Conservation (phyloP, 768 basidiomycete genomes). For the Russula griseocarnosa region DNA sequence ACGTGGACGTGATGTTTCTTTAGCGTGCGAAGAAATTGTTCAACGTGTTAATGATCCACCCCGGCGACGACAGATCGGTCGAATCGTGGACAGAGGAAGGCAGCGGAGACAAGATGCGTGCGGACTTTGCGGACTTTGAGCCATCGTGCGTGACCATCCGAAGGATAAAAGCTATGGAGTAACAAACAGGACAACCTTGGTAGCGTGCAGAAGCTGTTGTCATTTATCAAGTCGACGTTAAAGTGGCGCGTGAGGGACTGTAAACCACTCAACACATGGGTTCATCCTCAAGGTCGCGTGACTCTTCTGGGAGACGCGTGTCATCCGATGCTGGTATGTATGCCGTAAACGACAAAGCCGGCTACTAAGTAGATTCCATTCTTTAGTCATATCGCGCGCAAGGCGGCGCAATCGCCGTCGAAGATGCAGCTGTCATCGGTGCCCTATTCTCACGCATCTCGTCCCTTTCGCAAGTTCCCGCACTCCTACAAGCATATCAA, state of each 20-base stretch:
- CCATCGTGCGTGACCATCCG: slow-evolving; percentile 34
- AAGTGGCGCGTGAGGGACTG: slow-evolving; percentile 45
- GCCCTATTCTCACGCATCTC: slow-evolving; percentile 48
- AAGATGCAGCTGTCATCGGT: slow-evolving; percentile 48
- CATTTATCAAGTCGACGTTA: slow-evolving; percentile 38
- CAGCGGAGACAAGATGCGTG: slow-evolving; percentile 43
- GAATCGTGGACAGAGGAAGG: slow-evolving; percentile 44
- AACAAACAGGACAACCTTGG: not conserved
- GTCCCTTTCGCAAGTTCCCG: slow-evolving; percentile 40
- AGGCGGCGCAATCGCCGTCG: slow-evolving; percentile 46
- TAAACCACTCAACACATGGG: slow-evolving; percentile 39
- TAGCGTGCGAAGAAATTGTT: slow-evolving; percentile 37
- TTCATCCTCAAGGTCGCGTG: slow-evolving; percentile 37
- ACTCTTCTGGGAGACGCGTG: slow-evolving; percentile 42
- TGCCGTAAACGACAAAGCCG: not conserved
- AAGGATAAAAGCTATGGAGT: too few species aligned
- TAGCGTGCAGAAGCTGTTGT: slow-evolving; percentile 39
- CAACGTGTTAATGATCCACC: slow-evolving; percentile 40
- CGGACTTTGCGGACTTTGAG: slow-evolving; percentile 42
- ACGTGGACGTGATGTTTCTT: not conserved
- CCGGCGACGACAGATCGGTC: slow-evolving; percentile 40
- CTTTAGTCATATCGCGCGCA: slow-evolving; percentile 42
- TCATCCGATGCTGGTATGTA: slow-evolving; percentile 45
- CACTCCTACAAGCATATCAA: slow-evolving; percentile 51
- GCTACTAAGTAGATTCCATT: not conserved